Conservation (phyloP, 163 green algal genomes). For the Smithsoniella earleae region DNA sequence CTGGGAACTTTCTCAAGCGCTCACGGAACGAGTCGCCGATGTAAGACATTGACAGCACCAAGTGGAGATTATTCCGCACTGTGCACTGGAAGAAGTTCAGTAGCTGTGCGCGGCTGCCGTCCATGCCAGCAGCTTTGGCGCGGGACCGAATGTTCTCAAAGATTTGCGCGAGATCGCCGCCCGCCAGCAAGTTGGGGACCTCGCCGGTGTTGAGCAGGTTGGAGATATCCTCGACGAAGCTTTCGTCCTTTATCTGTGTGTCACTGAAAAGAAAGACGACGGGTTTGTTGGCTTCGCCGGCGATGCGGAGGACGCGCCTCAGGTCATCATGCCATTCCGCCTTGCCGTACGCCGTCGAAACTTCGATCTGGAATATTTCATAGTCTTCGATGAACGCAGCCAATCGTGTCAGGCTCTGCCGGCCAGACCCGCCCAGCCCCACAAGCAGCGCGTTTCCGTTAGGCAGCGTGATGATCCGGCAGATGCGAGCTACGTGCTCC, state of each 20-base stretch:
- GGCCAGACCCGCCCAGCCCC: slow-evolving; percentile 53
- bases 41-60: slow-evolving; percentile 59
- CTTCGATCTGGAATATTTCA: slow-evolving; percentile 58
- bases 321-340: slow-evolving; percentile 59
- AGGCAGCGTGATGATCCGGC: slow-evolving; percentile 55
- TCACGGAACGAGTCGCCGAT: slow-evolving; percentile 62
- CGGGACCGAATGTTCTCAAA: slow-evolving; percentile 58
- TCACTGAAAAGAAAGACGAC: slow-evolving; percentile 64
- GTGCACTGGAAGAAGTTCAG: slow-evolving; percentile 67
- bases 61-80: slow-evolving; percentile 56
- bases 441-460: slow-evolving; percentile 61
- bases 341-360: slow-evolving; percentile 58
- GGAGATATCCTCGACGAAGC: slow-evolving; percentile 63
- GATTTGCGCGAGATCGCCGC: slow-evolving; percentile 50
- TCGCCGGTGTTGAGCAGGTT: slow-evolving; percentile 70
- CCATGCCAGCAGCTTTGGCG: slow-evolving; percentile 55
- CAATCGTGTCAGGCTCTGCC: slow-evolving; percentile 55
- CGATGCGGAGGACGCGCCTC: slow-evolving; percentile 42
- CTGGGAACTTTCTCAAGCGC: slow-evolving; percentile 62
- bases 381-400: slow-evolving; percentile 60
- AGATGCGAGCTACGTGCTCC: slow-evolving; percentile 61
- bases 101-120: slow-evolving; percentile 47
- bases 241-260: slow-evolving; percentile 56
- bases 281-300: slow-evolving; percentile 58
- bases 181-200: slow-evolving; percentile 42